Evolutionary conservation across 2,329 filamentous ascomycete genomes (phyloP), one percentile per base, ranked within the genome.

Genomic region (Didymellaceae sp.): DNA sequence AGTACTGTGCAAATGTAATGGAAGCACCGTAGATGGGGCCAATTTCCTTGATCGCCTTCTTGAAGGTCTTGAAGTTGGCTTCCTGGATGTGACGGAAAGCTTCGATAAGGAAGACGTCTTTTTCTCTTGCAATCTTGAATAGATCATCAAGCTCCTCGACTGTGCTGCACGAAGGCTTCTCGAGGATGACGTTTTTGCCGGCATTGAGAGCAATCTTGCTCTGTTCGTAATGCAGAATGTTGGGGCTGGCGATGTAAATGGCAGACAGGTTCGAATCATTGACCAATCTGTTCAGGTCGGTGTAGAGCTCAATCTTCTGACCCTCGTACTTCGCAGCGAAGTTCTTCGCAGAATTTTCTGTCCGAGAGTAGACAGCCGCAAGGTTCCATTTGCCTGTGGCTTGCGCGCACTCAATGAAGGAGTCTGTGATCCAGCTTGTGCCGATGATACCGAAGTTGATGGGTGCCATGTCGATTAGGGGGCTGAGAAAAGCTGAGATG

Each of bases 31-130:
- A 75, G 35, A 80, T 66, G 0, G 62, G 61, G 0, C 77, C 77
- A 2, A 80, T 58, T n/a, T 63, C 64, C 31, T 68, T 61, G 14
- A 78, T 65, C 8, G 61, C 61, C 6, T 62, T 52, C 34, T 75
- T 75, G 24, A 80, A 60, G 22, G 74, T 62, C 45, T 75, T 75
- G 71, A 77, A 80, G 62, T 80, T 80, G 32, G 70, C 66, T 65
- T 80, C 78, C 65, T 79, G 78, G 40, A 80, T 74, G 59, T 80
- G 78, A 26, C 78, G 68, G 68, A 73, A 79, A 13, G 78, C 78
- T 65, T 80, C 78, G 48, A 80, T 71, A 11, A 80, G 60, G 52
- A 75, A 74, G 8, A 78, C 69, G 13, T 67, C 63, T 17, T 78
- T 71, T 28, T 67, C 61, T 33, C 74, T 67, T 1, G 77, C 76